Conservation (phyloP, 805 yeast species). For the Ogataea pilisensis region DNA sequence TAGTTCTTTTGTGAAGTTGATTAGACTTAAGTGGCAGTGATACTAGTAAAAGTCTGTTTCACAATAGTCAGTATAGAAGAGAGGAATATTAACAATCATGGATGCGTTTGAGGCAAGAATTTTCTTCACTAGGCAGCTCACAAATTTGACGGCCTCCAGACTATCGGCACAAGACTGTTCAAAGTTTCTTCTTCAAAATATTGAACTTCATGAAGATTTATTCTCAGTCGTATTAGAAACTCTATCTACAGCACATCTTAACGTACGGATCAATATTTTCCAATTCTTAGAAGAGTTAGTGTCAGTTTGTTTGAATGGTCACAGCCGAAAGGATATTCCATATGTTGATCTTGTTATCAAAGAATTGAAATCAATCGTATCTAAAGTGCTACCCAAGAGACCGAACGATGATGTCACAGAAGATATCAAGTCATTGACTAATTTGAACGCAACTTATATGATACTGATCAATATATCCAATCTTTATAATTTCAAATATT, state of each 20-base stretch:
- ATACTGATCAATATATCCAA: slow-evolving; percentile 27
- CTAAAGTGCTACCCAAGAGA: slow-evolving; percentile 34
- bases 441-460: slow-evolving; percentile 24
- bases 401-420: slow-evolving; percentile 9
- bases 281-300: slow-evolving; percentile 67
- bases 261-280: slow-evolving; percentile 60
- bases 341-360: slow-evolving; percentile 21
- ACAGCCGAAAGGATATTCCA: slow-evolving; percentile 7
- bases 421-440: slow-evolving; percentile 24
- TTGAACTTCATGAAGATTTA: slow-evolving; percentile 62
- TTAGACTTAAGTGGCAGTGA: too few species aligned
- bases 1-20: too few species aligned
- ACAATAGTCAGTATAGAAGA: too few species aligned
- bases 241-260: slow-evolving; percentile 49
- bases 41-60: too few species aligned
- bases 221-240: slow-evolving; percentile 64
- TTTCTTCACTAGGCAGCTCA: slow-evolving; percentile 65
- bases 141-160: slow-evolving; percentile 60
- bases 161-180: slow-evolving; percentile 48
- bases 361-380: slow-evolving; percentile 33
- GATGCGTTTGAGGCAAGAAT: slow-evolving; percentile 86
- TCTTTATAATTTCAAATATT: slow-evolving; percentile 13
- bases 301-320: slow-evolving; percentile 29
- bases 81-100: slow-evolving; percentile 38
- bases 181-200: slow-evolving; percentile 51